Percentiles rank a stretch among this genome's conserved stretches.
Conservation (phyloP, 2,329 filamentous ascomycete species). For the Diaporthe citriasiana region DNA sequence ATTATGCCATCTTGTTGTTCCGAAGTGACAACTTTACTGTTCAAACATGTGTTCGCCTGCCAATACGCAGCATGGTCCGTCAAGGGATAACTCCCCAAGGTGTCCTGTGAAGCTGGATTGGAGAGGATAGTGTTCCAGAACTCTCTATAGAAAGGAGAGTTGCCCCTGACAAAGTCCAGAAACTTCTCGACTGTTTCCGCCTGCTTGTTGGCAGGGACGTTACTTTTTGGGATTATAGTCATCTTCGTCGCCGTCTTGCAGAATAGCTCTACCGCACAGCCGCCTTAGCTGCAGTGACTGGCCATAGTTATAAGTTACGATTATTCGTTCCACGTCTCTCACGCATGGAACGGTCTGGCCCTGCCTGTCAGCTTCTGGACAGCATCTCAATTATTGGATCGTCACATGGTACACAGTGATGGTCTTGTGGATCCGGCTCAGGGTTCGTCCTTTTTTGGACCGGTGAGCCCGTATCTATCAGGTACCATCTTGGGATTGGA, state of each 20-base stretch:
- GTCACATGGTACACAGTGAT: neutral
- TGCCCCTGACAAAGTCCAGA: neutral
- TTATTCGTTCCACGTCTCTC: neutral
- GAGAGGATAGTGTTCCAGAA: neutral
- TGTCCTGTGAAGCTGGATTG: neutral
- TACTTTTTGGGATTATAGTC: neutral
- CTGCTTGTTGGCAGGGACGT: neutral
- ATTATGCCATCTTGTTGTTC: slow-evolving; percentile 13
- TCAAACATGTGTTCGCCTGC: slow-evolving; percentile 20
- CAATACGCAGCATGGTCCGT: slow-evolving; percentile 22
- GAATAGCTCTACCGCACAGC: neutral
- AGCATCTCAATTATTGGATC: neutral
- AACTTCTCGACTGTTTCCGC: neutral
- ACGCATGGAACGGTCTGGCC: neutral
- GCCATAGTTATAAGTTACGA: neutral
- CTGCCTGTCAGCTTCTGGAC: neutral
- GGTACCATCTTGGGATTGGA: neutral
- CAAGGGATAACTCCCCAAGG: neutral
- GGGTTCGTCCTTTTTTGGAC: neutral
- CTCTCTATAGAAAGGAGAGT: neutral
- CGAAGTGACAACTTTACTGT: neutral
- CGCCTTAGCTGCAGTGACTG: neutral
- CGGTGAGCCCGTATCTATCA: neutral
- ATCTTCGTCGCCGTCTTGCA: neutral
- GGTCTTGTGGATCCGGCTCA: neutral